Evolutionary conservation across 2,329 filamentous ascomycete genomes (phyloP), one percentile per base, ranked within the genome.

Genomic region (Fusarium torreyae): DNA sequence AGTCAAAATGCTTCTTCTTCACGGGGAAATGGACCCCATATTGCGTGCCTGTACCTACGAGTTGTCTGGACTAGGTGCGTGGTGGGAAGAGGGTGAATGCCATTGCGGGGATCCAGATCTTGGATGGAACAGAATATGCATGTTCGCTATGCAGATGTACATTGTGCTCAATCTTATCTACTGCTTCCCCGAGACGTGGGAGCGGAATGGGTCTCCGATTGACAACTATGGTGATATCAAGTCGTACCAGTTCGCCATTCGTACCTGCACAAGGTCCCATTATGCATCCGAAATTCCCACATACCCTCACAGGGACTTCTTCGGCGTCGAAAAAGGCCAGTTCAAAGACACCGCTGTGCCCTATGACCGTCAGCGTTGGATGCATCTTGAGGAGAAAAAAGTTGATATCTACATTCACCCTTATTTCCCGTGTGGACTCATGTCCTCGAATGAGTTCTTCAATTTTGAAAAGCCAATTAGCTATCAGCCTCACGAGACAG

Each of bases 11-110:
- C 28, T 67, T 1, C 24, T 67, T 1, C 42, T 67, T 0, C 11
- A 57, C 11, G 50, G 51, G 5, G 64, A 63, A 7, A 53, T 67
- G 63, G 64, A 57, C 0, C 17, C 64, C 1, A 7, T 67, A 17
- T 38, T 67, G 2, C 40, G 28, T 0, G 14, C 53, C 1, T 67
- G 64, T 6, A 26, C 57, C 1, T 34, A 42, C 2, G 4, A 28
- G 10, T 15, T 8, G 4, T 43, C 10, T 14, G 5, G 20, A 5
- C 24, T 67, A 1, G 2, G 13, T 7, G 6, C 2, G 4, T 67
- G 42, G 57, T 67, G 64, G 63, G 4, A 49, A 6, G 5, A 13
- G 6, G 4, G 3, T 1, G 4, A 36, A 17, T 67, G 64, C 13
- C 1, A 14, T 0, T 67, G 63, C 3, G 15, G 7, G 5, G 2